These are phyloP conservation scores for Colletotrichum australisinense DNA, from an alignment of 2,329 filamentous ascomycete genomes.

Conservation along the genomic window DNA sequence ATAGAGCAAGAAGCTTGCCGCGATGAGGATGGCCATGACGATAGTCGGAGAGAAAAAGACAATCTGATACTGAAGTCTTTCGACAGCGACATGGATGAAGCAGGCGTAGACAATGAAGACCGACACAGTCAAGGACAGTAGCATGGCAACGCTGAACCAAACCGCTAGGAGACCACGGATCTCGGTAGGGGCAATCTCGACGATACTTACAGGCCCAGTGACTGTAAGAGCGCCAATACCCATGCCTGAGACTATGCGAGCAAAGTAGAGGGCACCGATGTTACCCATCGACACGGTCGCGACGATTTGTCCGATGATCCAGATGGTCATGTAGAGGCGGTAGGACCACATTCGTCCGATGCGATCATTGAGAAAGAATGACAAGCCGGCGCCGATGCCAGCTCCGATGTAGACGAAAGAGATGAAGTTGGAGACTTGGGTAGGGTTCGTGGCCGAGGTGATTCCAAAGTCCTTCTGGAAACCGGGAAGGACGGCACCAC, in stretches of 20 bases:
- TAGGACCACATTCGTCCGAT: conserved; percentile 53
- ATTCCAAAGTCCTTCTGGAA: conserved; percentile 49
- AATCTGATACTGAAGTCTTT: conserved; percentile 43
- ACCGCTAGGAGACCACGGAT: conserved; percentile 50
- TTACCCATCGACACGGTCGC: conserved; percentile 42
- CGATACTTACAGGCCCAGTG: conserved; percentile 48
- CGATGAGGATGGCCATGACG: conserved; percentile 39
- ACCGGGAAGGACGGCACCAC: conserved; percentile 46
- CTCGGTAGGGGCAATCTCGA: conserved; percentile 51
- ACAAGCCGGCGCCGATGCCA: conserved; percentile 39
- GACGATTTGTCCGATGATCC: conserved; percentile 48
- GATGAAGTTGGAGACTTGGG: conserved; percentile 46
- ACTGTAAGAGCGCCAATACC: conserved; percentile 53
- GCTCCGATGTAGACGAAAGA: conserved; percentile 47
- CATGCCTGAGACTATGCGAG: conserved; percentile 50
- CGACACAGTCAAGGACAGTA: conserved; percentile 40
- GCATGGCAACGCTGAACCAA: conserved; percentile 52
- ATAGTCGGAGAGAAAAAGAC: conserved; percentile 38
- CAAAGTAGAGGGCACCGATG: conserved; percentile 46
- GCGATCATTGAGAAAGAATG: conserved; percentile 55
- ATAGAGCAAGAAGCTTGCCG: conserved; percentile 47
- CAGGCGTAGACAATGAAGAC: conserved; percentile 49
- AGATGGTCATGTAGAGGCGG: conserved; percentile 49
- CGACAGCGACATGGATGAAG: conserved; percentile 43
- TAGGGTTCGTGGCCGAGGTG: conserved; percentile 36